Base-by-base conservation (phyloP, 2,329 filamentous ascomycete genomes). In the Leptographium radiaticola region DNA sequence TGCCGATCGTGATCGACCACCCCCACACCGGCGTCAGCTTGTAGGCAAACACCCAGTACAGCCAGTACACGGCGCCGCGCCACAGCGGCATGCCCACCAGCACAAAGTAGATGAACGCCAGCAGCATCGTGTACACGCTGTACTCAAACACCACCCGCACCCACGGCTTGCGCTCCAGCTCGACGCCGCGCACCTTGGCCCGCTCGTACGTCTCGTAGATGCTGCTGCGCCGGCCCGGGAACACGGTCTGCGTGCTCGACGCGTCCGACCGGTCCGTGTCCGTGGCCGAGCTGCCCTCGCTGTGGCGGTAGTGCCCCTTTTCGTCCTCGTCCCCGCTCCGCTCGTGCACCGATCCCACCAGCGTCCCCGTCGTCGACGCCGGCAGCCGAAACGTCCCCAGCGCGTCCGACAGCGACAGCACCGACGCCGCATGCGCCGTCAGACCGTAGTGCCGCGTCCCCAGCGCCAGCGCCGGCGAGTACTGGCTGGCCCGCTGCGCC, bases 21-120 rank as follows among this genome's bases (percentile, higher is more conserved):
- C 53, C 53, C 31, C 53, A 49, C 18, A 50, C 39, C 40, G 47
- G 38, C 46, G 39, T 40, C 40, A 54, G 47, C 38, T 51, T 45
- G 18, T 40, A 2, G 16, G 53, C 42, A 42, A 54, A 49, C 15
- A 54, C 53, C 47, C 48, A 54, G 47, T 51, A 54, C 33, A 54
- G 40, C 47, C 33, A 45, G 39, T 38, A 51, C 31, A 49, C 53
- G 40, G 53, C 48, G 15, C 53, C 53, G 12, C n/a, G 18, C 53
- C 53, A 54, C 40, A 54, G 40, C 20, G 53, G 53, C 53, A 50
- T 40, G 30, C 53, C 53, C 33, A 54, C 42, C n/a, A 54, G 47
- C 30, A 51, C 47, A 34, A 54, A 42, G 43, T 54, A 54, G 13
- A 54, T 40, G 40, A 54, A 51, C n/a, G 31, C 33, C 15, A 47